phyloP scores from a whole-genome alignment of 1,284 basidiomycete genomes.

The Boletellus sp. region DNA sequence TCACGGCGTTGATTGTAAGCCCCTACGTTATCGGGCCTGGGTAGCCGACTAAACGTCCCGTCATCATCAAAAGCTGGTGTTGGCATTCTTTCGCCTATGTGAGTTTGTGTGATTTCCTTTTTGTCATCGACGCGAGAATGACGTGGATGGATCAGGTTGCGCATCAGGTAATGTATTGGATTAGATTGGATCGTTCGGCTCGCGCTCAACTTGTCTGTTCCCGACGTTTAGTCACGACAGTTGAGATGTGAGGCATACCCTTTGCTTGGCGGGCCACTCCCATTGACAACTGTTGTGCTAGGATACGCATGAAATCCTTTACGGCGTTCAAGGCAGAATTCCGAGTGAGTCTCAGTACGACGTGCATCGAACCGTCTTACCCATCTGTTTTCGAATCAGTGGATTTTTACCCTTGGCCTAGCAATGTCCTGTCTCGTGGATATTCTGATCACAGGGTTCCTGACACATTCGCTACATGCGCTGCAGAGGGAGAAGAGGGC shows the following conservation, averaged over 20 bases:
- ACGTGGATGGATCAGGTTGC: constrained; percentile 20
- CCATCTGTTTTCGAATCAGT: constrained; percentile 28
- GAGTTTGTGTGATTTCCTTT: constrained; percentile 28
- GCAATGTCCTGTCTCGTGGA: constrained; percentile 46
- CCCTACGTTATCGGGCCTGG: background rate
- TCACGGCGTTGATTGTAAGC: constrained; percentile 25
- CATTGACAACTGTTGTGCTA: constrained; percentile 6
- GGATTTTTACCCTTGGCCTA: constrained; percentile 52
- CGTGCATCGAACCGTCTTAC: background rate
- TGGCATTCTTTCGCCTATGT: constrained; percentile 33
- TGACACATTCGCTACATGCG: constrained; percentile 43
- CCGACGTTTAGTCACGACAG: constrained; percentile 32
- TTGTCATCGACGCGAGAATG: background rate
- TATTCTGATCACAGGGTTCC: constrained; percentile 43
- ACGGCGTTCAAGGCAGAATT: constrained; percentile 25
- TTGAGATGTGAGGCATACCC: constrained; percentile 35
- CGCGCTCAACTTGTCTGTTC: background rate
- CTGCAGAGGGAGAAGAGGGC: constrained; percentile 37
- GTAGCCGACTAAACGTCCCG: background rate
- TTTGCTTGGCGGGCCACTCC: background rate
- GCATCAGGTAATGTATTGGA: constrained; percentile 22
- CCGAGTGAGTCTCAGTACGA: constrained; percentile 15
- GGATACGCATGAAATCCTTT: constrained; percentile 26
- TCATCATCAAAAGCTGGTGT: constrained; percentile 18
- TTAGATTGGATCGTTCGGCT: background rate